Percentiles rank a stretch among this genome's conserved stretches.
Conservation (phyloP, 208 protist genomes). For the Trypanosoma melophagium region DNA sequence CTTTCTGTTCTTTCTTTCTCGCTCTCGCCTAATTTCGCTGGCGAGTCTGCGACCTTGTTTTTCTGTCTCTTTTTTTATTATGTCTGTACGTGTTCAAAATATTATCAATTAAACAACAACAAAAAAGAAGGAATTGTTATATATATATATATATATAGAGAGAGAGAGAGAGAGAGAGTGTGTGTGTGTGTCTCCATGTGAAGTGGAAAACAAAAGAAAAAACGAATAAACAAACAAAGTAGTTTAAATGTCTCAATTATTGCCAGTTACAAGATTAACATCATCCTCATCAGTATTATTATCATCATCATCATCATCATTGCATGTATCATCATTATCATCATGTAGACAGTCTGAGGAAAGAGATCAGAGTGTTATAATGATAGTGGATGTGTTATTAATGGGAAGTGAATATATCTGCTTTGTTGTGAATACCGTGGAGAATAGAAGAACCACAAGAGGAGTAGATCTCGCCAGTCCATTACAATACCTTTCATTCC, state of each 20-base stretch:
- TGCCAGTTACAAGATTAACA: constrained; percentile 2
- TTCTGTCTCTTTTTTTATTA: background rate
- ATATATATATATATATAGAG: constrained; percentile 5
- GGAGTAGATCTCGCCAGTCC: background rate
- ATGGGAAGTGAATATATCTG: constrained; percentile 10
- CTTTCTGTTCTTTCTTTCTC: constrained; percentile 11
- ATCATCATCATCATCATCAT: background rate
- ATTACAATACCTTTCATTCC: constrained; percentile 2
- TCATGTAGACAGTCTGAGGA: background rate
- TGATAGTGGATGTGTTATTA: constrained; percentile 18
- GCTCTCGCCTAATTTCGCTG: background rate
- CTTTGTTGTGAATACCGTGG: background rate
- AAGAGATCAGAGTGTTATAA: background rate
- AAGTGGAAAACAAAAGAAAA: background rate
- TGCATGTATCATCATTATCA: background rate
- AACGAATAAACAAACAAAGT: background rate
- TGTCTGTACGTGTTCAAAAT: background rate
- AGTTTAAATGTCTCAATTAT: constrained; percentile 7
- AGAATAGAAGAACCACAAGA: background rate
- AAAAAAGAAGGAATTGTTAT: background rate
- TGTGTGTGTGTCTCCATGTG: background rate
- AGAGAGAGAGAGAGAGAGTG: no score
- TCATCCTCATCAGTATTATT: background rate
- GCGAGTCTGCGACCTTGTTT: background rate
- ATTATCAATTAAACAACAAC: no score